phyloP scores from a whole-genome alignment of 1,284 basidiomycete species.

The Trametes sp. region DNA sequence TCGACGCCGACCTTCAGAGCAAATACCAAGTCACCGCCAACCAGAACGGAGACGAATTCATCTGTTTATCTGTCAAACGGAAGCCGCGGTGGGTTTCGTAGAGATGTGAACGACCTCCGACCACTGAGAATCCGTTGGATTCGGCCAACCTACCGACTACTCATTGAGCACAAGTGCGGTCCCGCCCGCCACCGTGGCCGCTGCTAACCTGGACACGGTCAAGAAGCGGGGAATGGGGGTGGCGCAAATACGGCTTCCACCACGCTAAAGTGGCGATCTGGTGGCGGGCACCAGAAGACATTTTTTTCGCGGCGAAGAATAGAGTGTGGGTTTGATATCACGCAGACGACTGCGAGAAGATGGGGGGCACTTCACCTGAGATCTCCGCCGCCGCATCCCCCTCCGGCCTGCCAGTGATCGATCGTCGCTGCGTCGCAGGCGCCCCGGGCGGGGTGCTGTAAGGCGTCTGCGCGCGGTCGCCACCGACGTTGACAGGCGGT shows the following conservation, averaged over 20 bases:
- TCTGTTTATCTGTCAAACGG: too few species aligned
- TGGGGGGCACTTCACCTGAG: not conserved
- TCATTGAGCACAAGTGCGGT: not conserved
- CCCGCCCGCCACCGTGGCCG: too few species aligned
- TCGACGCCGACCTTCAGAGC: too few species aligned
- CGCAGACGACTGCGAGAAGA: not conserved
- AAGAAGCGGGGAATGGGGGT: not conserved
- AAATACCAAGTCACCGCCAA: not conserved
- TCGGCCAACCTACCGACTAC: not conserved
- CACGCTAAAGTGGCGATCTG: not conserved
- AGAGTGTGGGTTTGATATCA: slow-evolving; percentile 3
- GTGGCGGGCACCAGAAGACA: not conserved
- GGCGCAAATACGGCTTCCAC: not conserved
- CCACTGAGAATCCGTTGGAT: too few species aligned
- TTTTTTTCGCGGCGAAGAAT: not conserved
- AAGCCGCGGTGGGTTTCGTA: too few species aligned
- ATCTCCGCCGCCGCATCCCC: not conserved
- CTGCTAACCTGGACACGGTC: not conserved
- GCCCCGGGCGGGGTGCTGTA: slow-evolving; percentile 1
- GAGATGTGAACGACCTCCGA: too few species aligned
- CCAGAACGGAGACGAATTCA: too few species aligned
- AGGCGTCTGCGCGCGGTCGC: not conserved
- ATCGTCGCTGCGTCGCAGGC: not conserved
- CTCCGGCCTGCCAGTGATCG: not conserved
- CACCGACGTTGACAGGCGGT: not conserved